Conservation (phyloP, 805 yeast species). For the Yarrowia phangngaensis region DNA sequence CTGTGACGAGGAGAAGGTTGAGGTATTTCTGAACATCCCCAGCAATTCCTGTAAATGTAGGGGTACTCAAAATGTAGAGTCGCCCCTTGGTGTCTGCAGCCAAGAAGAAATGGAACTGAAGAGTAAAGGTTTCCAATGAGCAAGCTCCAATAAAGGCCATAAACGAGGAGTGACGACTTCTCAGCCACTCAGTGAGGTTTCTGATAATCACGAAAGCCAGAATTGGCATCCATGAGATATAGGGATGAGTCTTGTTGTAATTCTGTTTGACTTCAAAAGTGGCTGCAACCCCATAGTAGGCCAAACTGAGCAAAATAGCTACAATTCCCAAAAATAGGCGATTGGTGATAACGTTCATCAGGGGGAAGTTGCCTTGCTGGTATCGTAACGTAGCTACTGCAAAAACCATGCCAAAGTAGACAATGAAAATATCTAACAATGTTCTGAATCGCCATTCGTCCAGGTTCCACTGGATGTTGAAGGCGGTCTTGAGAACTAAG, state of each 20-base stretch:
- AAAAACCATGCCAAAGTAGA: slow-evolving; percentile 34
- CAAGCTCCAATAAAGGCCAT: slow-evolving; percentile 33
- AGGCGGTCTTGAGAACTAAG: slow-evolving; percentile 29
- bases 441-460: slow-evolving; percentile 35
- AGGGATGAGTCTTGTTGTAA: slow-evolving; percentile 12
- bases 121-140: slow-evolving; percentile 34
- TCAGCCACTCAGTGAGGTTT: slow-evolving; percentile 19
- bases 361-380: slow-evolving; percentile 12
- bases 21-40: slow-evolving; percentile 4
- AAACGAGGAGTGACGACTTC: slow-evolving; percentile 31
- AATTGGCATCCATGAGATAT: slow-evolving; percentile 12
- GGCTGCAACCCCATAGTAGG: neutral
- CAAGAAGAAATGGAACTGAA: slow-evolving; percentile 35
- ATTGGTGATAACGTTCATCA: slow-evolving; percentile 13
- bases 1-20: slow-evolving; percentile 1
- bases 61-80: slow-evolving; percentile 24
- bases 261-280: slow-evolving; percentile 4
- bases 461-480: slow-evolving; percentile 33
- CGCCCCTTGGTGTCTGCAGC: slow-evolving; percentile 34
- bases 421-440: slow-evolving; percentile 31
- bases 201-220: slow-evolving; percentile 5
- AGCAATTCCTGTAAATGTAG: neutral
- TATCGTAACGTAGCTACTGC: slow-evolving; percentile 26
- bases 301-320: neutral
- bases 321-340: neutral